Percentiles rank a stretch among this genome's conserved stretches.
Conservation (phyloP, 1,284 basidiomycete genomes). For the Ceratobasidium papillatum region DNA sequence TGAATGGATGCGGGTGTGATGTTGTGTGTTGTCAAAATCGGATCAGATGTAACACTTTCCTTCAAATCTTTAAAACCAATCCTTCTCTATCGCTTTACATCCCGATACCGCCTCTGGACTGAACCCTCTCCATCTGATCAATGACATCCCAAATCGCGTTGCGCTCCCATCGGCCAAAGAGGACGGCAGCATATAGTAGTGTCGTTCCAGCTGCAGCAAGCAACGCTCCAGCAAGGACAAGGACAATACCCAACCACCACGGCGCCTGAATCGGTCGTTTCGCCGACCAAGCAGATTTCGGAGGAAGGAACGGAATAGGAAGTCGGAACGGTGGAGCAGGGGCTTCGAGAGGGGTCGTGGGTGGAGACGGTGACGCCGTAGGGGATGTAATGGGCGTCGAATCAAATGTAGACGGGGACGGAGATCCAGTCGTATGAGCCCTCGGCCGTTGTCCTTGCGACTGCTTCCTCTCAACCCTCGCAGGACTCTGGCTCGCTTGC, state of each 20-base stretch:
- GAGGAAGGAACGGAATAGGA: slow-evolving; percentile 25
- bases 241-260: slow-evolving; percentile 39
- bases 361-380: neutral
- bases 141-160: slow-evolving; percentile 39
- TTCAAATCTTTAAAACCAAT: neutral
- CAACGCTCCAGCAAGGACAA: slow-evolving; percentile 35
- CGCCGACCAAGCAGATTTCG: slow-evolving; percentile 21
- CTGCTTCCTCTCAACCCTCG: slow-evolving; percentile 21
- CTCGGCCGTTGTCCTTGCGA: no score
- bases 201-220: slow-evolving; percentile 32
- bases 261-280: slow-evolving; percentile 36
- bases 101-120: slow-evolving; percentile 31
- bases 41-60: neutral
- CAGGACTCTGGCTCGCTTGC: slow-evolving; percentile 10
- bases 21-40: slow-evolving; percentile 9
- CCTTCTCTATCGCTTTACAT: neutral
- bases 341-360: neutral
- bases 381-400: neutral
- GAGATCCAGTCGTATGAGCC: slow-evolving; percentile 21
- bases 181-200: slow-evolving; percentile 23
- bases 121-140: slow-evolving; percentile 34
- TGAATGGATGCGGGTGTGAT: slow-evolving; percentile 33
- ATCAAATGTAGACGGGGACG: neutral
- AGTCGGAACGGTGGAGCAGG: slow-evolving; percentile 32
- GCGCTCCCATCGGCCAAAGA: slow-evolving; percentile 39